Evolutionary conservation across 371 early-diverging fungal species (phyloP).

Genomic region (Choanephora cucurbitarum): DNA sequence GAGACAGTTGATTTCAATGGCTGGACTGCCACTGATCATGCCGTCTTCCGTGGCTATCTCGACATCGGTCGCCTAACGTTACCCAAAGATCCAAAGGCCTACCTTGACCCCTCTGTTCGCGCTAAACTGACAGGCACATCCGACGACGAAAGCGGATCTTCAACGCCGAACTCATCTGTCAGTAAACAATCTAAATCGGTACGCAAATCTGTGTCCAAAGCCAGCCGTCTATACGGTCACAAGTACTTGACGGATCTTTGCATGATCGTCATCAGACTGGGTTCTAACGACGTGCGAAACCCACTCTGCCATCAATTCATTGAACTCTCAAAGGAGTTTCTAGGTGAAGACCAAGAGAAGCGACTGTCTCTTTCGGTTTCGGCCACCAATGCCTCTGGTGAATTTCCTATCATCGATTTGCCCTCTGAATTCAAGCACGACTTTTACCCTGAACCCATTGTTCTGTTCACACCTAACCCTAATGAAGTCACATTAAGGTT

Average conservation of each 20-base stretch:
- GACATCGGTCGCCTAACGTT: slow-evolving; percentile 53
- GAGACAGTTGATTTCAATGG: slow-evolving; percentile 50
- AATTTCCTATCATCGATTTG: slow-evolving; percentile 63
- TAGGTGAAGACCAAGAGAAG: slow-evolving; percentile 33
- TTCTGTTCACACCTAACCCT: slow-evolving; percentile 53
- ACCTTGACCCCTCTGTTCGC: slow-evolving; percentile 12
- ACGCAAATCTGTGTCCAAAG: slow-evolving; percentile 30
- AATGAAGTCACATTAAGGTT: slow-evolving; percentile 64
- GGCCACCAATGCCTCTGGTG: slow-evolving; percentile 62
- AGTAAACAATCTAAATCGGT: slow-evolving; percentile 9
- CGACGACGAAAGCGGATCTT: slow-evolving; percentile 6
- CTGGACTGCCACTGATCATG: slow-evolving; percentile 74
- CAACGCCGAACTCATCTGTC: neutral
- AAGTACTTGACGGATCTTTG: slow-evolving; percentile 64
- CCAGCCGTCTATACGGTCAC: slow-evolving; percentile 65
- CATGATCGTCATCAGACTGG: slow-evolving; percentile 69
- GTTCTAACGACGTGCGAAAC: slow-evolving; percentile 67
- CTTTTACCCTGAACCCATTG: slow-evolving; percentile 60
- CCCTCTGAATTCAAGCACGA: slow-evolving; percentile 42
- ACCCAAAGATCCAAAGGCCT: slow-evolving; percentile 24
- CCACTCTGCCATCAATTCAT: slow-evolving; percentile 33
- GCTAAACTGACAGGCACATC: slow-evolving; percentile 6
- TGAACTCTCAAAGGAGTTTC: slow-evolving; percentile 25
- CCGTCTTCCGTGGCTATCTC: slow-evolving; percentile 63
- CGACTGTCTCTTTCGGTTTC: slow-evolving; percentile 63